A percentile compares a stretch with the other conserved stretches of the same genome.
Evolutionary conservation across 2,329 filamentous ascomycete genomes (phyloP).

Genomic region (Taxawa tesnikishii): DNA sequence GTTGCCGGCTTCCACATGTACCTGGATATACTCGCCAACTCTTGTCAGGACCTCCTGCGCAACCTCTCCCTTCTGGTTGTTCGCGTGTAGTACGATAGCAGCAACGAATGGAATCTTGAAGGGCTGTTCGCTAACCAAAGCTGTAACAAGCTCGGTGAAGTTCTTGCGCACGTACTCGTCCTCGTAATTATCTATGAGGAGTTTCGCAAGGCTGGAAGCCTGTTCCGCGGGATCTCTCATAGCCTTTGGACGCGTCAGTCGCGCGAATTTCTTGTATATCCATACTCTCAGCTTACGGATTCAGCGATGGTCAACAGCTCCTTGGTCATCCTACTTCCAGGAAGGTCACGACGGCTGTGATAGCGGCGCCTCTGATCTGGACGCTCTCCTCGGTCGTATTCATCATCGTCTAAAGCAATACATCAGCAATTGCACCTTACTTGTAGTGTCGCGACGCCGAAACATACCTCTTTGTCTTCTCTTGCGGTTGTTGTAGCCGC

Average conservation of each 20-base stretch:
- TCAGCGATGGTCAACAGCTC: constrained; percentile 73
- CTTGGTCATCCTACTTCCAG: constrained; percentile 57
- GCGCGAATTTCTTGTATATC: background rate
- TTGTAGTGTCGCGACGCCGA: constrained; percentile 1
- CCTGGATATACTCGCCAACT: constrained; percentile 50
- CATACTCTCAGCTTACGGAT: constrained; percentile 15
- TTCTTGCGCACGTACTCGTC: constrained; percentile 62
- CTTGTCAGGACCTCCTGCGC: constrained; percentile 57
- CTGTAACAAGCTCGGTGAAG: constrained; percentile 62
- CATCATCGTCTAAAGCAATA: constrained; percentile 53
- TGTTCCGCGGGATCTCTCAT: constrained; percentile 70
- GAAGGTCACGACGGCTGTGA: constrained; percentile 49
- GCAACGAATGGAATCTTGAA: constrained; percentile 96
- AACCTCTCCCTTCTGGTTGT: constrained; percentile 65
- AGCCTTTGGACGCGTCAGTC: constrained; percentile 28
- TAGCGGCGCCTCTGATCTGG: constrained; percentile 63
- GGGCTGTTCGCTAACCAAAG: constrained; percentile 80
- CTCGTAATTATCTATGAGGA: constrained; percentile 74
- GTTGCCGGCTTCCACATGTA: constrained; percentile 56
- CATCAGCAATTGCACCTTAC: constrained; percentile 3
- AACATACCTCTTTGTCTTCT: constrained; percentile 63
- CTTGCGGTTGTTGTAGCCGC: constrained; percentile 54
- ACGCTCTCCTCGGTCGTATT: constrained; percentile 61
- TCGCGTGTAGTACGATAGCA: constrained; percentile 67
- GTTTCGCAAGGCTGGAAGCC: constrained; percentile 59